These are phyloP conservation scores for Mycena galericulata DNA, from an alignment of 768 basidiomycete species.

Conservation along the genomic window DNA sequence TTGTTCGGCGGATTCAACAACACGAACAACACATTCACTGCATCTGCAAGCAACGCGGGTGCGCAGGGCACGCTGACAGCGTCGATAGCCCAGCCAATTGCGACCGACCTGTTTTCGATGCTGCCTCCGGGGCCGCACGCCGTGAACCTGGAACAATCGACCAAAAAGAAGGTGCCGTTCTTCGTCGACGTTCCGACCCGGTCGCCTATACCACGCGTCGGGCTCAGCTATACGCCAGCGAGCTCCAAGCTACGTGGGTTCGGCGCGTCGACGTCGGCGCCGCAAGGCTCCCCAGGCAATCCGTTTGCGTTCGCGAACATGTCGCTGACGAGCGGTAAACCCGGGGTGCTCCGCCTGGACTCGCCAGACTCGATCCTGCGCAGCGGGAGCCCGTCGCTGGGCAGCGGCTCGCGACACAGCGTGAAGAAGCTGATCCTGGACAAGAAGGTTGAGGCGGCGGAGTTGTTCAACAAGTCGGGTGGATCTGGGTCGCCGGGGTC, in stretches of 20 bases:
- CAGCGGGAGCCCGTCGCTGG: constrained; percentile 70
- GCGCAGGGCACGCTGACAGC: constrained; percentile 77
- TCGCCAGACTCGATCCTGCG: constrained; percentile 73
- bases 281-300: constrained; percentile 51
- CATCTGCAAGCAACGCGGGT: constrained; percentile 56
- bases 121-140: constrained; percentile 79
- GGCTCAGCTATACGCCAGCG: constrained; percentile 73
- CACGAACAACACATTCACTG: constrained; percentile 53
- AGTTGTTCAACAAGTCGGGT: constrained; percentile 70
- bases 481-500: constrained; percentile 53
- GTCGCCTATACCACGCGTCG: constrained; percentile 74
- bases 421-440: constrained; percentile 94
- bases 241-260: constrained; percentile 82
- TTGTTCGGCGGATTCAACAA: constrained; percentile 47
- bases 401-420: constrained; percentile 56
- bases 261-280: constrained; percentile 58
- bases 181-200: constrained; percentile 83
- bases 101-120: constrained; percentile 77
- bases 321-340: constrained; percentile 67
- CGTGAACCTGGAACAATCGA: constrained; percentile 66
- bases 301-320: constrained; percentile 51
- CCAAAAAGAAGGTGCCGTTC: constrained; percentile 83
- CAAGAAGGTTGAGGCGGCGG: constrained; percentile 82
- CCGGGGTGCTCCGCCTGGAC: constrained; percentile 63
- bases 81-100: constrained; percentile 90